Evolutionary conservation across 345 rosid genomes (phyloP).

Genomic region (Corchorus olitorius): DNA sequence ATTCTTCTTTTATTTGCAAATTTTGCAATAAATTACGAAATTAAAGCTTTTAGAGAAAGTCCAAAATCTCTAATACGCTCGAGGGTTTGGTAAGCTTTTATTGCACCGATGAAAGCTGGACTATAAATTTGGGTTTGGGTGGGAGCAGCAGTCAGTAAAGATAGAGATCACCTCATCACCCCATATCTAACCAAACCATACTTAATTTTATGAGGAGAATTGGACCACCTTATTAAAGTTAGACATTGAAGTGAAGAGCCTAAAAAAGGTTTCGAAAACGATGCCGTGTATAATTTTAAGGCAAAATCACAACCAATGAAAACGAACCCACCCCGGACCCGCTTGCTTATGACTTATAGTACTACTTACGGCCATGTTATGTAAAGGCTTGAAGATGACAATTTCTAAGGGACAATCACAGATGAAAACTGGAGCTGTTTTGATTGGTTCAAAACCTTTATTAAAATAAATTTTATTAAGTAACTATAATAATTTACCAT

Average conservation of each 20-base stretch:
- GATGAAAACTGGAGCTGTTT: no score
- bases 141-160: background rate
- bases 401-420: background rate
- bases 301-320: background rate
- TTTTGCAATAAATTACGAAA: no score
- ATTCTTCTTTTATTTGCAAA: background rate
- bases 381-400: background rate
- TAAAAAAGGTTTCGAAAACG: background rate
- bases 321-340: no score
- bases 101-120: background rate
- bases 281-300: background rate
- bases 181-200: background rate
- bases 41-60: background rate
- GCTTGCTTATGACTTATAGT: background rate
- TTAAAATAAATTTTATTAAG: no score
- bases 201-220: background rate
- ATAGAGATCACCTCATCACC: no score
- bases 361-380: background rate
- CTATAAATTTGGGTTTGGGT: background rate
- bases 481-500: no score
- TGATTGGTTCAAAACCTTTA: no score
- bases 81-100: slow-evolving; percentile 13
- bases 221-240: slow-evolving; percentile 6
- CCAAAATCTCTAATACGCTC: background rate
- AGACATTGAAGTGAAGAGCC: background rate